Evolutionary conservation across 345 rosid species (phyloP), one percentile per base, ranked within the genome.

Genomic region (Trapa bicornis): DNA sequence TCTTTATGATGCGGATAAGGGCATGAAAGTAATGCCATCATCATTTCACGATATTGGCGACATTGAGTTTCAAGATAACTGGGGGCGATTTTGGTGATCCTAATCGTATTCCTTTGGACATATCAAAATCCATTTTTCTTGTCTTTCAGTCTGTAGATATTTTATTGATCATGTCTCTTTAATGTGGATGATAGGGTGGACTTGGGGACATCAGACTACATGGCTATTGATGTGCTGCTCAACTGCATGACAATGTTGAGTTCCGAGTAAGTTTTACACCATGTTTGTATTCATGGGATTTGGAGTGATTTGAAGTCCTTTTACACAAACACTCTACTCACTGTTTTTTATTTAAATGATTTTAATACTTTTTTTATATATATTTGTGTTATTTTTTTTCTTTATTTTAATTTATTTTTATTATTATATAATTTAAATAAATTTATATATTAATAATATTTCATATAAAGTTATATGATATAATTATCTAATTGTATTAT

Each of bases 11-110:
- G 82, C 80, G 36, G 96, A 89, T 45, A 88, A 86, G 80, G 98
- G 92, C 58, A 83, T 73, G 63, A 82, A 78, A 65, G 96, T 80
- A 76, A 80, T 89, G 90, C 90, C 94, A 67, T 89, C 98, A 62
- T 88, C 97, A 6, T 89, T 89, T 77, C 98, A 93, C 75, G 97
- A 93, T 74, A 87, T 93, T 57, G 75, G 96, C 47, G 94, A 89
- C n/a, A 83, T 93, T 12, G 98, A 93, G 80, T 93, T 93, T 74
- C 98, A 88, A 72, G 98, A 93, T 77, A 88, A 81, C 16, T 93
- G 97, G 94, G 97, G 96, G 67, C 92, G 97, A 67, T 79, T 92
- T 64, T 88, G 98, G 98, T 93, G 47, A 45, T 56, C 36, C 74
- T 61, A 11, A 58, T 33, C n/a, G 48, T 5, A 39, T 61, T 37